These are phyloP conservation scores for Proliferodiscus dingleyae DNA, from an alignment of 2,329 filamentous ascomycete species.

Conservation along the genomic window DNA sequence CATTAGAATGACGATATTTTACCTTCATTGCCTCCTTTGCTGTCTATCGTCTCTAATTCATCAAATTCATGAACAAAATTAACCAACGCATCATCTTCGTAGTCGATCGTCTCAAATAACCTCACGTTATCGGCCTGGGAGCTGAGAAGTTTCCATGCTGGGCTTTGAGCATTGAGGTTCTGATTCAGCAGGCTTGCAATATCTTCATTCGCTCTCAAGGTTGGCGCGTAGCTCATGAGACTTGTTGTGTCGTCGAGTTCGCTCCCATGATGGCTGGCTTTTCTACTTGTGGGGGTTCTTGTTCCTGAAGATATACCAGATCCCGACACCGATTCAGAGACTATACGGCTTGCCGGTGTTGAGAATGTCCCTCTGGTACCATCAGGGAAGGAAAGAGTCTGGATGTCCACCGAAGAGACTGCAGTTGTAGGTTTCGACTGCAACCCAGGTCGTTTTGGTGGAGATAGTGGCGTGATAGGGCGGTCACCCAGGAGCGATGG, in stretches of 20 bases:
- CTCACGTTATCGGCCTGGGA: slow-evolving; percentile 55
- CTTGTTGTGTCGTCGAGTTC: slow-evolving; percentile 46
- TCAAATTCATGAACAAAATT: slow-evolving; percentile 78
- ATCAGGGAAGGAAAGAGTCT: slow-evolving; percentile 69
- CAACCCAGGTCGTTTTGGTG: slow-evolving; percentile 32
- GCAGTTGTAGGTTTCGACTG: slow-evolving; percentile 76
- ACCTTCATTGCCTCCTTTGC: slow-evolving; percentile 53
- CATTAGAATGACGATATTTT: slow-evolving; percentile 12
- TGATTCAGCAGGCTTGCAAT: slow-evolving; percentile 78
- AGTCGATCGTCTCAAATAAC: slow-evolving; percentile 53
- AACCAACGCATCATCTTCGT: slow-evolving; percentile 49
- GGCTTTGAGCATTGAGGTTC: slow-evolving; percentile 59
- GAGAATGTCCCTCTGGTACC: slow-evolving; percentile 61
- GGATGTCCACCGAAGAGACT: slow-evolving; percentile 74
- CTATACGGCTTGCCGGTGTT: slow-evolving; percentile 32
- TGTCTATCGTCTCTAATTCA: slow-evolving; percentile 56
- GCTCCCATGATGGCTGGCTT: slow-evolving; percentile 37
- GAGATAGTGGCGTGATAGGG: slow-evolving; percentile 18
- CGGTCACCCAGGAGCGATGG: slow-evolving; percentile 31
- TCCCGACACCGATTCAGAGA: slow-evolving; percentile 28
- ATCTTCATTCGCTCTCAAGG: slow-evolving; percentile 55
- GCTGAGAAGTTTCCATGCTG: slow-evolving; percentile 63
- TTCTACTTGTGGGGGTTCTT: slow-evolving; percentile 24
- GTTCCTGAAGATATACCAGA: slow-evolving; percentile 20
- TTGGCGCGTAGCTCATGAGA: slow-evolving; percentile 45